These are phyloP conservation scores for Linum usitatissimum DNA, from an alignment of 345 rosid species.

Conservation along the genomic window DNA sequence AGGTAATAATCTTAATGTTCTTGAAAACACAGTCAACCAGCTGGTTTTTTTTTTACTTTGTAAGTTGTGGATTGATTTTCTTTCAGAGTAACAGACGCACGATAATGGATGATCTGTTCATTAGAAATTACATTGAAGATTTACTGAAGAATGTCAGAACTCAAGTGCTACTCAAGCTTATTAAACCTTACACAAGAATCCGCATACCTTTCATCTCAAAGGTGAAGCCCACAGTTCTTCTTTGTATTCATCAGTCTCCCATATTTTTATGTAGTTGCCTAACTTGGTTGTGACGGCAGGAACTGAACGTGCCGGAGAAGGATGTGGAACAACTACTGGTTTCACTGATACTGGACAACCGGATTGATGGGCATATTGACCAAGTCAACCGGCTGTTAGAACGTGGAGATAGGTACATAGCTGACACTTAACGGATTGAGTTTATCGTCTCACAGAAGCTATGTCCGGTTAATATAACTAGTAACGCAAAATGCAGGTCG, in stretches of 20 bases:
- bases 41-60: neutral
- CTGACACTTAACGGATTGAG: no score
- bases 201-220: conserved; percentile 85
- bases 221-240: conserved; percentile 23
- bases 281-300: conserved; percentile 29
- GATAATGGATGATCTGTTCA: conserved; percentile 96
- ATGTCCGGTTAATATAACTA: neutral
- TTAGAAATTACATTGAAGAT: conserved; percentile 95
- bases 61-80: conserved; percentile 4
- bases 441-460: neutral
- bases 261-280: neutral
- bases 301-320: conserved; percentile 87
- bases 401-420: conserved; percentile 67
- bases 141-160: conserved; percentile 93
- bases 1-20: conserved; percentile 34
- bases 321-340: conserved; percentile 90
- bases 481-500: conserved; percentile 34
- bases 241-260: neutral
- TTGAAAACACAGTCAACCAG: neutral
- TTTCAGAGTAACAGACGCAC: conserved; percentile 81
- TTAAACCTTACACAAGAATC: conserved; percentile 90
- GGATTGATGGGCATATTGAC: conserved; percentile 92
- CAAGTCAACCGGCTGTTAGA: conserved; percentile 86
- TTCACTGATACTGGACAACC: conserved; percentile 78
- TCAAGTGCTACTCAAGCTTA: conserved; percentile 93